Percentiles rank a stretch among this genome's conserved stretches.
Evolutionary conservation across 192 early-diverging fungal species (phyloP).

Genomic region (Entomortierella parvispora): DNA sequence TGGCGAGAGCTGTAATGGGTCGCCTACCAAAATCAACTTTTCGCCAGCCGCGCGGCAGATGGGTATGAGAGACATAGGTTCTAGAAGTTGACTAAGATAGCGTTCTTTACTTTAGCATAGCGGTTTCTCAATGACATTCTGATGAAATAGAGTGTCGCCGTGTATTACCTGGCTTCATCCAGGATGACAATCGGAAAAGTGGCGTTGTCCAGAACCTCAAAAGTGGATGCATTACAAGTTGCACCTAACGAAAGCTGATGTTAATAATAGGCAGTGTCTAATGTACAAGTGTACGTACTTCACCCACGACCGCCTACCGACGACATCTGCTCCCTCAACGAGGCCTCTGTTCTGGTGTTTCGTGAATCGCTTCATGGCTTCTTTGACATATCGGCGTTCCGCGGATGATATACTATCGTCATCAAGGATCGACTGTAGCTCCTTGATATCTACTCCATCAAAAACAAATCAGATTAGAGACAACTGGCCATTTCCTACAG

Average conservation of each 20-base stretch:
- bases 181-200: constrained; percentile 78
- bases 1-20: constrained; percentile 90
- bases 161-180: constrained; percentile 81
- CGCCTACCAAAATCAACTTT: constrained; percentile 83
- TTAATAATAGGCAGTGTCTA: constrained; percentile 57
- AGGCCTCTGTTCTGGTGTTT: constrained; percentile 61
- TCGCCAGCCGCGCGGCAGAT: constrained; percentile 68
- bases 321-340: constrained; percentile 59
- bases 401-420: constrained; percentile 55
- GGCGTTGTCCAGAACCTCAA: constrained; percentile 71
- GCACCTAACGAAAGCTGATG: constrained; percentile 69
- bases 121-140: not conserved
- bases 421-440: constrained; percentile 80
- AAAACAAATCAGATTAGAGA: not conserved
- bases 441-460: constrained; percentile 70
- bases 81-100: constrained; percentile 73
- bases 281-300: constrained; percentile 32
- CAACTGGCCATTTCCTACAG: too few species aligned
- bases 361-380: constrained; percentile 64
- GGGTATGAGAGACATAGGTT: constrained; percentile 89
- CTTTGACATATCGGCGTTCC: constrained; percentile 57
- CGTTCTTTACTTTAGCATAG: not conserved
- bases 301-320: constrained; percentile 54
- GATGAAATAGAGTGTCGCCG: not conserved
- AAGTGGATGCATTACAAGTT: constrained; percentile 84